Evolutionary conservation across 2,329 filamentous ascomycete genomes (phyloP).

Genomic region (Zymoseptoria crescenta): DNA sequence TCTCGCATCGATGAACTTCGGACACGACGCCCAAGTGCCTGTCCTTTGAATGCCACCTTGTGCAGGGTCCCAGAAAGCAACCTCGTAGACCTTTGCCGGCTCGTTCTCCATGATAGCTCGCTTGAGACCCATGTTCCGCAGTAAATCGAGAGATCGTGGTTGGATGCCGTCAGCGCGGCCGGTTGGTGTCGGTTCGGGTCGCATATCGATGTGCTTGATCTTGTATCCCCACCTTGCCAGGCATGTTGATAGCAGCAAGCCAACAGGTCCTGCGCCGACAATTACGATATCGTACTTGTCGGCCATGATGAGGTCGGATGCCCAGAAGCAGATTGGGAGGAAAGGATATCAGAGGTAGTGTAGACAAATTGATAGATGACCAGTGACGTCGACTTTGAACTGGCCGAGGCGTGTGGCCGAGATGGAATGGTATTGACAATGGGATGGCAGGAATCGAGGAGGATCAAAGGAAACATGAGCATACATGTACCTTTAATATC

Average conservation of each 20-base stretch:
- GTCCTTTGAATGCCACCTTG: slow-evolving; percentile 51
- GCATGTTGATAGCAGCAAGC: slow-evolving; percentile 78
- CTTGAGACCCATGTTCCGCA: slow-evolving; percentile 86
- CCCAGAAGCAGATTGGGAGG: neutral
- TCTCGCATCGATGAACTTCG: slow-evolving; percentile 64
- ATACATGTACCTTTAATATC: slow-evolving; percentile 9
- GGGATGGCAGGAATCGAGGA: slow-evolving; percentile 1
- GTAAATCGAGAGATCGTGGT: slow-evolving; percentile 75
- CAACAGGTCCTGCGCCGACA: slow-evolving; percentile 80
- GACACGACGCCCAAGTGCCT: slow-evolving; percentile 76
- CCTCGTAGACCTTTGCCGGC: slow-evolving; percentile 74
- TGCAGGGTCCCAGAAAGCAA: slow-evolving; percentile 57
- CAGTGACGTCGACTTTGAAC: neutral
- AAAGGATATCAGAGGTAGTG: neutral
- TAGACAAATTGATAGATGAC: neutral
- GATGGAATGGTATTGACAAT: neutral
- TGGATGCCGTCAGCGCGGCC: slow-evolving; percentile 89
- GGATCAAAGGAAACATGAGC: neutral
- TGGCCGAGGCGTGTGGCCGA: neutral
- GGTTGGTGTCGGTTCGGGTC: slow-evolving; percentile 73
- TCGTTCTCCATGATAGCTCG: slow-evolving; percentile 78
- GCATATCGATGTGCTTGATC: slow-evolving; percentile 91
- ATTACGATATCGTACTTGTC: slow-evolving; percentile 66
- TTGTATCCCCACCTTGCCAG: slow-evolving; percentile 89
- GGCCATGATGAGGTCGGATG: slow-evolving; percentile 8